Percentiles rank a stretch among this genome's conserved stretches.
Evolutionary conservation across 1,284 basidiomycete genomes (phyloP).

Genomic region (Coriolopsis trogii): DNA sequence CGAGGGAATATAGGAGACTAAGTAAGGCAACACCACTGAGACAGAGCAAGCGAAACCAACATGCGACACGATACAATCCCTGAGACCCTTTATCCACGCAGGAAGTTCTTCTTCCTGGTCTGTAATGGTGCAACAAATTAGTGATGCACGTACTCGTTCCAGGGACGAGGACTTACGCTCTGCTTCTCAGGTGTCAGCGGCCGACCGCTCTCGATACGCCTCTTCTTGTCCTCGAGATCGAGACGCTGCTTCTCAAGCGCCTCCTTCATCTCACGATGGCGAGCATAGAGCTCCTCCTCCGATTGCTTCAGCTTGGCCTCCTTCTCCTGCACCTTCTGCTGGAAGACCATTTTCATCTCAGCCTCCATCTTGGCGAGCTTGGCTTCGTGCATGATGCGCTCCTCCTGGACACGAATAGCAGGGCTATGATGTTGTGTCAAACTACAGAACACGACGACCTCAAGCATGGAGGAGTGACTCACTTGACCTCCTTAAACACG

Average conservation of each 20-base stretch:
- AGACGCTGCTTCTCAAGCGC: constrained; percentile 94
- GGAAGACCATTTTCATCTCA: constrained; percentile 99
- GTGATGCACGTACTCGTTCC: background rate
- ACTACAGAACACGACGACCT: constrained; percentile 5
- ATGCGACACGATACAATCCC: constrained; percentile 20
- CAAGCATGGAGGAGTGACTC: constrained; percentile 37
- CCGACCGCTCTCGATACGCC: constrained; percentile 91
- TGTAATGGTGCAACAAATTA: constrained; percentile 30
- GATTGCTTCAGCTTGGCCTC: constrained; percentile 97
- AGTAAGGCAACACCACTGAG: constrained; percentile 37
- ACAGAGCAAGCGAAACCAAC: constrained; percentile 30
- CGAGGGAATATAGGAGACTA: constrained; percentile 32
- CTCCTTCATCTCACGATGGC: constrained; percentile 99
- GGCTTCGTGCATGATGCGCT: constrained; percentile 90
- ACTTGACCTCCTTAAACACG: constrained; percentile 99
- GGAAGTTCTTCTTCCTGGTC: constrained; percentile 79
- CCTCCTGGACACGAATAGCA: constrained; percentile 93
- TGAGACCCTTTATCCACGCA: constrained; percentile 55
- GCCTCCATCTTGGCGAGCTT: constrained; percentile 99
- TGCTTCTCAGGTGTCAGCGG: constrained; percentile 95
- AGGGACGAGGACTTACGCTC: constrained; percentile 50
- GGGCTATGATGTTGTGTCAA: constrained; percentile 57
- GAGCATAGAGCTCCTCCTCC: constrained; percentile 96
- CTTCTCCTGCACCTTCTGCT: constrained; percentile 98
- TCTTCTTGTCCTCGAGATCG: constrained; percentile 98